Base-by-base conservation (phyloP, 2,329 filamentous ascomycete genomes). In the Cordyceps cicadae region DNA sequence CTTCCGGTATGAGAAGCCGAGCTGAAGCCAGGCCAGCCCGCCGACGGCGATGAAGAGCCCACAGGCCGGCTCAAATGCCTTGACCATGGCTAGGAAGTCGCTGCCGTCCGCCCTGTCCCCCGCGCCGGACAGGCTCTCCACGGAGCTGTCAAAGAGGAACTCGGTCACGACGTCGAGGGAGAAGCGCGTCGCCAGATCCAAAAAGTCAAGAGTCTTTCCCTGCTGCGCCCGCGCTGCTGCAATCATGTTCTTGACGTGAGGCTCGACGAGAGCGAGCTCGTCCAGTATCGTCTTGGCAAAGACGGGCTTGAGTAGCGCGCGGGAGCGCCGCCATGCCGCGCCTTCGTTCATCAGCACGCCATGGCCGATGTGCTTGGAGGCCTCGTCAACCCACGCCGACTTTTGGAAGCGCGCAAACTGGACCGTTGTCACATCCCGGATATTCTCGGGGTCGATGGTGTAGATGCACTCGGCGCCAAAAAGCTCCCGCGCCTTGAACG, bases 261-360 rank as follows among this genome's bases (percentile, higher is more conserved):
- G 59, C 39, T 52, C 53, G 15, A 57, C 53, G 4, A 56, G 53
- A 6, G 53, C 46, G 53, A 56, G 37, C 39, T 61, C 59, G 29
- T 61, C 59, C n/a, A 61, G 39, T 8, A 24, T 51, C 24, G 53
- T 46, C 53, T 32, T 57, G 6, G 59, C 19, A 52, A 61, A 61
- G 9, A 57, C 48, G 21, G 59, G 53, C n/a, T 39, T 51, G 21
- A 61, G 59, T 2, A 55, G 46, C 34, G 26, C 39, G n/a, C 54
- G 17, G 3, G 59, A 61, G 6, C 53, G 59, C 3, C 48, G 37
- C 59, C 59, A 61, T 2, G 53, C 37, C 6, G 34, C 53, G 26
- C 53, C 59, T 26, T 61, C 53, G 21, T 56, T 61, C 59, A 61
- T 61, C 7, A 61, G 53, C 21, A 61, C 53, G 46, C 53, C 59